phyloP scores from a whole-genome alignment of 179 eudicot genomes.

The Silene noctiflora region DNA sequence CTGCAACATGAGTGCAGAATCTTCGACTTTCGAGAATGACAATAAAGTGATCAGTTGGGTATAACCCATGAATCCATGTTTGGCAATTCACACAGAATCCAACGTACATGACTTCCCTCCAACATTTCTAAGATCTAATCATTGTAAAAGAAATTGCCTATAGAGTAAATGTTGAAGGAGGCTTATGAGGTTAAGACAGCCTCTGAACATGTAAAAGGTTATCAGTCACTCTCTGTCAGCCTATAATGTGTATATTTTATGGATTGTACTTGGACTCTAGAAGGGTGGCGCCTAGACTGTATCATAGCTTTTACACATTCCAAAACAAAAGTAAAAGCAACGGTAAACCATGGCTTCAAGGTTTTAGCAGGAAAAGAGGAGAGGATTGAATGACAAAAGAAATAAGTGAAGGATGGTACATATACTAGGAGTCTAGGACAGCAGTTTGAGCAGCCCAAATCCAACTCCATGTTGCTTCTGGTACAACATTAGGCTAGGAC shows the following conservation, averaged over 20 bases:
- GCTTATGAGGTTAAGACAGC: background rate
- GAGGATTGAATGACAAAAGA: background rate
- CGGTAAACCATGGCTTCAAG: conserved; percentile 1
- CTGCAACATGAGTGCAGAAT: background rate
- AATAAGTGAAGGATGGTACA: conserved; percentile 16
- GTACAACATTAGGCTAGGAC: conserved; percentile 27
- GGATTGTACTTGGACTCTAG: background rate
- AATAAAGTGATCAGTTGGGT: background rate
- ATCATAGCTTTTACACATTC: background rate
- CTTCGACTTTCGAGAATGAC: background rate
- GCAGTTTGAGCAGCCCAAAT: conserved; percentile 30
- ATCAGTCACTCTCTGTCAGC: background rate
- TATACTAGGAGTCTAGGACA: conserved; percentile 10
- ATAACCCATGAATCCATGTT: background rate
- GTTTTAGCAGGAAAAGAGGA: background rate
- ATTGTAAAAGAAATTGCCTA: background rate
- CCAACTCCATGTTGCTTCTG: conserved; percentile 28
- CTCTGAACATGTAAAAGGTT: background rate
- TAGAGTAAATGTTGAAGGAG: background rate
- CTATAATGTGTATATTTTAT: background rate
- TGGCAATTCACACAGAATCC: background rate
- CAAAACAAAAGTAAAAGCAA: background rate
- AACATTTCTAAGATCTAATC: background rate
- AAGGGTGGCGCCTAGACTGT: background rate
- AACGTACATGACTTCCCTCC: background rate